Evolutionary conservation across 768 basidiomycete species (phyloP).

Genomic region (Dioszegia hungarica): DNA sequence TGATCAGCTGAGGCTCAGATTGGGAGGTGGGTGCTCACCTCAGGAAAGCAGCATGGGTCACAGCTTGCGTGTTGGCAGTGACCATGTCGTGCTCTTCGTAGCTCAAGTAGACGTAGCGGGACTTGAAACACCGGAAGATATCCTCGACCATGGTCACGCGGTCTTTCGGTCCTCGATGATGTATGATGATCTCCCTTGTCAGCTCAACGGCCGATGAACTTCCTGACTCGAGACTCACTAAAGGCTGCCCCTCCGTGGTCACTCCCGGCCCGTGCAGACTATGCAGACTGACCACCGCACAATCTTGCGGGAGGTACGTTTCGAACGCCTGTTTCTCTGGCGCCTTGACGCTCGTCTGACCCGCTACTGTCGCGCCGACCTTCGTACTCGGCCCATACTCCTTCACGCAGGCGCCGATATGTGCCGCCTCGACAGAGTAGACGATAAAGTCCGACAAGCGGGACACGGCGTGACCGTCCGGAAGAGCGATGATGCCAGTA

Average conservation of each 20-base stretch:
- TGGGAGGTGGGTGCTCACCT: conserved; percentile 55
- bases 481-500: conserved; percentile 58
- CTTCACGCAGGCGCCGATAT: conserved; percentile 72
- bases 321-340: conserved; percentile 86
- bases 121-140: conserved; percentile 71
- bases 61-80: conserved; percentile 97
- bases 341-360: conserved; percentile 95
- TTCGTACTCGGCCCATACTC: conserved; percentile 96
- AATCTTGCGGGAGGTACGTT: conserved; percentile 73
- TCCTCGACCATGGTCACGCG: conserved; percentile 72
- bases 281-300: conserved; percentile 85
- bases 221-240: conserved; percentile 64
- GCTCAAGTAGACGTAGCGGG: conserved; percentile 84
- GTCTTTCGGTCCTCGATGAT: conserved; percentile 72
- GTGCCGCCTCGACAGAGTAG: conserved; percentile 91
- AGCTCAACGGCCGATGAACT: no score
- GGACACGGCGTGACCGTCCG: conserved; percentile 82
- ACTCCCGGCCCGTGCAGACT: conserved; percentile 92
- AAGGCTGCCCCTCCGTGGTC: conserved; percentile 77
- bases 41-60: conserved; percentile 94
- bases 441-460: conserved; percentile 87
- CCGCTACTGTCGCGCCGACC: conserved; percentile 81
- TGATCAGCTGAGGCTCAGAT: neutral
- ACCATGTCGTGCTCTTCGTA: conserved; percentile 95
- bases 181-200: conserved; percentile 88